Conservation (phyloP, 768 basidiomycete species). For the Sporobolomyces roseus region DNA sequence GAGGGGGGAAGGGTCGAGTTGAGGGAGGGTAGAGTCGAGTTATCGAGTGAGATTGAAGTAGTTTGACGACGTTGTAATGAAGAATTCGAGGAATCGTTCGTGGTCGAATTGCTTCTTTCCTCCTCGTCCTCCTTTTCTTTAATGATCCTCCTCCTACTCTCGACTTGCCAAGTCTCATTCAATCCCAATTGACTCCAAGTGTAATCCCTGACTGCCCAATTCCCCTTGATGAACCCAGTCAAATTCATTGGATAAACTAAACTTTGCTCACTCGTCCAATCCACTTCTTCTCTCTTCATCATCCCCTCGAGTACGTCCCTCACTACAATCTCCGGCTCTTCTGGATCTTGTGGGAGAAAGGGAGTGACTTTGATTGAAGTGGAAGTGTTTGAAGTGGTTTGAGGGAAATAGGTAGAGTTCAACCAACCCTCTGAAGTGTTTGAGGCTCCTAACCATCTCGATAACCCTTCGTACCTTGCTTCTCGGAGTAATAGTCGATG, state of each 20-base stretch:
- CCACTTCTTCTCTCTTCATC: not conserved
- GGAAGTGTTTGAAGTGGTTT: constrained; percentile 6
- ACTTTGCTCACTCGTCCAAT: not conserved
- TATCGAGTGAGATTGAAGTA: not conserved
- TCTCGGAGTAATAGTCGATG: constrained; percentile 6
- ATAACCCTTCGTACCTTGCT: constrained; percentile 14
- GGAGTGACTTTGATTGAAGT: not conserved
- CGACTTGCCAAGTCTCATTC: constrained; percentile 26
- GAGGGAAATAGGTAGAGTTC: constrained; percentile 23
- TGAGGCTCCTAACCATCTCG: constrained; percentile 11
- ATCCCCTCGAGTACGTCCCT: not conserved
- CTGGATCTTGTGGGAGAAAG: not conserved
- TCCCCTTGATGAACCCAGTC: constrained; percentile 32
- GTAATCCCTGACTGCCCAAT: constrained; percentile 1
- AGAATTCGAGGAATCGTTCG: too few relatives aligned
- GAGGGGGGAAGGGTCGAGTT: not conserved
- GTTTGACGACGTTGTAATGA: too few relatives aligned
- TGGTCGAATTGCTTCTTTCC: not conserved
- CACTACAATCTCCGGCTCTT: not conserved
- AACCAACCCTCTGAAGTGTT: not conserved
- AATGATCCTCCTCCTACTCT: not conserved
- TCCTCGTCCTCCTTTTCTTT: too few relatives aligned
- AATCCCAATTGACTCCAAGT: constrained; percentile 21
- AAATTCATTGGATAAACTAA: constrained; percentile 31
- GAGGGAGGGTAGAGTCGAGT: not conserved